Evolutionary conservation across 2,329 filamentous ascomycete genomes (phyloP).

Genomic region (Geosmithia morbida): DNA sequence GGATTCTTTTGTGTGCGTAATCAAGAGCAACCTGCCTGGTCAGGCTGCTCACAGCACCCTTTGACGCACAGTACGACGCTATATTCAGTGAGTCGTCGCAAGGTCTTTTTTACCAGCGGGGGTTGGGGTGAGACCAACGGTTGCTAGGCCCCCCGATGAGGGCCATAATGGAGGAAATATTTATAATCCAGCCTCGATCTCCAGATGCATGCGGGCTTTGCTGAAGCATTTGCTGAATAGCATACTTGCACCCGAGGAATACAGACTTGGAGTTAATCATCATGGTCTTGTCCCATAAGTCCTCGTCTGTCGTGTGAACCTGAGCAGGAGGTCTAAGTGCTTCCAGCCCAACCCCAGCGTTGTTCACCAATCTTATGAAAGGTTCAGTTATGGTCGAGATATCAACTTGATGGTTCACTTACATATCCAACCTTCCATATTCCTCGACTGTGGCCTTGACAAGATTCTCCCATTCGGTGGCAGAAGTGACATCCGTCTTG

Average conservation of each 20-base stretch:
- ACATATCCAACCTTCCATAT: conserved; percentile 1
- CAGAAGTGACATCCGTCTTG: conserved; percentile 1
- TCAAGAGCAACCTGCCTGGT: conserved; percentile 33
- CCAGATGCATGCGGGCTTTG: conserved; percentile 23
- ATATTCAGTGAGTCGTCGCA: no score
- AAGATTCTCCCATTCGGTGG: neutral
- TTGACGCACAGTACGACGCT: conserved; percentile 29
- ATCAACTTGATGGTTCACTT: neutral
- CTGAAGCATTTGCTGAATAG: conserved; percentile 29
- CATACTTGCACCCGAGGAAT: conserved; percentile 28
- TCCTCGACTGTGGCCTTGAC: neutral
- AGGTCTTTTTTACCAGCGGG: no score
- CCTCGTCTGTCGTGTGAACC: conserved; percentile 30
- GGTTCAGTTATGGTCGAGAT: neutral
- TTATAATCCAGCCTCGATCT: conserved; percentile 34
- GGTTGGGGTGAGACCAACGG: conserved; percentile 8
- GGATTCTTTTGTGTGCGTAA: conserved; percentile 29
- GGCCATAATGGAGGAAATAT: conserved; percentile 28
- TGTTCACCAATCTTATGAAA: conserved; percentile 16
- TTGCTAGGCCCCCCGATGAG: conserved; percentile 15
- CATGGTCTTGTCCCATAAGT: conserved; percentile 26
- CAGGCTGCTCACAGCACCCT: conserved; percentile 32
- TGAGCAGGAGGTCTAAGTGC: conserved; percentile 13
- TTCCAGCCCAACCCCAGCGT: conserved; percentile 23
- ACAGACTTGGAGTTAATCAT: conserved; percentile 20